These are phyloP conservation scores for Ceratocystis cacaofunesta DNA, from an alignment of 2,329 filamentous ascomycete species.

Conservation along the genomic window DNA sequence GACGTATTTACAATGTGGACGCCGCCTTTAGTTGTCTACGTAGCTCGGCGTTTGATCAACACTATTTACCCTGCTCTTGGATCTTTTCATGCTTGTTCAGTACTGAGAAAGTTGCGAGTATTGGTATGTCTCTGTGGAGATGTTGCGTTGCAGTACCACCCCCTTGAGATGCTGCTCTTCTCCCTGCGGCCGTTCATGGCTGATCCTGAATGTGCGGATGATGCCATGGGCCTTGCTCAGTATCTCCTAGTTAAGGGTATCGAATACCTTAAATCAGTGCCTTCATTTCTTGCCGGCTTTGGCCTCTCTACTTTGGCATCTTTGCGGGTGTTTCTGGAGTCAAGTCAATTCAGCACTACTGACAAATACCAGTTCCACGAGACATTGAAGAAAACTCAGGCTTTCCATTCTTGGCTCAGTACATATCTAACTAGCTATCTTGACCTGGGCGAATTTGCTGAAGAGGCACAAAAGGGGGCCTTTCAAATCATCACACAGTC, in stretches of 20 bases:
- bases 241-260: conserved; percentile 62
- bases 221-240: conserved; percentile 72
- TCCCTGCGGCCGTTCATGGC: conserved; percentile 64
- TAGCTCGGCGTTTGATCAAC: conserved; percentile 65
- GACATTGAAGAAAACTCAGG: conserved; percentile 59
- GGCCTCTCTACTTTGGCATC: conserved; percentile 66
- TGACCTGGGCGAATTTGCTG: conserved; percentile 36
- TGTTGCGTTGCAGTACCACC: conserved; percentile 61
- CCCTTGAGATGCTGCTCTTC: conserved; percentile 78
- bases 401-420: conserved; percentile 67
- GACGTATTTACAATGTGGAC: conserved; percentile 57
- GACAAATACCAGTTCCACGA: conserved; percentile 69
- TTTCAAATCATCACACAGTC: conserved; percentile 55
- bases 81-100: conserved; percentile 70
- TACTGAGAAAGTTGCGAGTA: conserved; percentile 73
- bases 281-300: conserved; percentile 69
- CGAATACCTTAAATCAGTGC: conserved; percentile 45
- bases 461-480: conserved; percentile 32
- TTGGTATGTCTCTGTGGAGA: conserved; percentile 64
- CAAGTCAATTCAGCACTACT: conserved; percentile 62
- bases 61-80: conserved; percentile 72
- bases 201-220: conserved; percentile 76
- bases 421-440: conserved; percentile 49
- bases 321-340: conserved; percentile 59
- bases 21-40: conserved; percentile 54